Evolutionary conservation across 768 basidiomycete species (phyloP).

Genomic region (Chalciporus piperatus): DNA sequence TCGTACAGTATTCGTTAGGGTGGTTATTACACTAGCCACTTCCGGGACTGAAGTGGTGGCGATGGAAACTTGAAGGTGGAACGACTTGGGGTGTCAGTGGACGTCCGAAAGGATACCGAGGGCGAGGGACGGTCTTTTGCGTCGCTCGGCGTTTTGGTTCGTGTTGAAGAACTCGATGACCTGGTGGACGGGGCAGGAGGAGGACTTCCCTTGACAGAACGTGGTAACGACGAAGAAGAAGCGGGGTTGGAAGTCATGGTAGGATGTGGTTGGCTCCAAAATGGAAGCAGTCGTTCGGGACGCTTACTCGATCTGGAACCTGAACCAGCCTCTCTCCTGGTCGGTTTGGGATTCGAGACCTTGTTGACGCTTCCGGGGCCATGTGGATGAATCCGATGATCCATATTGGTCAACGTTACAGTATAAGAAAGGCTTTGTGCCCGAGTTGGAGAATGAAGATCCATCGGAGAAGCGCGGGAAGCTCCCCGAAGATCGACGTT

Average conservation of each 20-base stretch:
- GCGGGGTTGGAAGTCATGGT: not conserved
- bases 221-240: not conserved
- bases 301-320: constrained; percentile 6
- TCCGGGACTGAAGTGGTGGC: not conserved
- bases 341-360: not conserved
- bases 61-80: not conserved
- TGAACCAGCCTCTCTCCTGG: constrained; percentile 6
- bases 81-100: constrained; percentile 3
- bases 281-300: constrained; percentile 16
- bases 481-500: constrained; percentile 14
- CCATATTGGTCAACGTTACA: not conserved
- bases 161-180: constrained; percentile 1
- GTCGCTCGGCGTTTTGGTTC: not conserved
- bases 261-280: constrained; percentile 8
- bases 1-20: not conserved
- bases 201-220: not conserved
- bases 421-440: constrained; percentile 12
- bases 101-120: constrained; percentile 2
- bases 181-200: not conserved
- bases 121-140: constrained; percentile 3
- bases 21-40: not conserved
- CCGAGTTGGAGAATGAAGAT: constrained; percentile 17
- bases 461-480: constrained; percentile 20
- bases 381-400: not conserved
- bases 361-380: constrained; percentile 4